Evolutionary conservation across 352 stramenopile species (phyloP), one percentile per base, ranked within the genome.

Genomic region (Pythium scleroteichum): DNA sequence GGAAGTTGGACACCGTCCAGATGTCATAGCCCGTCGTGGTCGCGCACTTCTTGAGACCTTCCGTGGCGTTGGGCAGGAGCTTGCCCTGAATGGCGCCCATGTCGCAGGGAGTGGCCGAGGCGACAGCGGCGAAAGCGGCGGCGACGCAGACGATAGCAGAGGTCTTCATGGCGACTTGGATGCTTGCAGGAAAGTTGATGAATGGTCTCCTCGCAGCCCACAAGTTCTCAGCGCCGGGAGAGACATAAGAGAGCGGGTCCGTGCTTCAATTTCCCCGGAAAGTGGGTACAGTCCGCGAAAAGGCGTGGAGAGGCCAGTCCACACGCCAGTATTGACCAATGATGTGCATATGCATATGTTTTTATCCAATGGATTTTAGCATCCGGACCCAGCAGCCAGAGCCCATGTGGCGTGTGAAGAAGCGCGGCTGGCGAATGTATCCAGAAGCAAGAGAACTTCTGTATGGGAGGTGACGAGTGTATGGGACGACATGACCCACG

Each of bases 1-100:
- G 78, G 49, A 86, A 79, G 9, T 35, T 35, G 7, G 12, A 51
- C 27, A 81, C 26, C 9, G 51, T 26, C 53, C 74, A 90, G 26
- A 90, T 78, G 53, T 90, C 72, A n/a, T 78, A 58, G 40, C 76
- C 76, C 1, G 76, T 82, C 24, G 64, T 64, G 29, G 50, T 75
- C 6, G 67, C 64, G 39, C 72, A 72, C 53, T 72, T 75, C 33
- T 59, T 51, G 22, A 79, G 59, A 5, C 71, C 71, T 9, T 58
- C 64, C 4, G 80, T 90, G 29, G 66, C 76, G 58, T 90, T 90
- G 20, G 69, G 7, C 23, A 76, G 72, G 23, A 90, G 59, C 26
- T 61, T 81, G 59, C 61, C 53, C 45, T 88, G 33, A 45, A 90
- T 88, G 27, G 59, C 63, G 14, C 55, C 53, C 58, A 87, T 65